These are phyloP conservation scores for Leccinum sublutescens DNA, from an alignment of 768 basidiomycete species.

Conservation along the genomic window DNA sequence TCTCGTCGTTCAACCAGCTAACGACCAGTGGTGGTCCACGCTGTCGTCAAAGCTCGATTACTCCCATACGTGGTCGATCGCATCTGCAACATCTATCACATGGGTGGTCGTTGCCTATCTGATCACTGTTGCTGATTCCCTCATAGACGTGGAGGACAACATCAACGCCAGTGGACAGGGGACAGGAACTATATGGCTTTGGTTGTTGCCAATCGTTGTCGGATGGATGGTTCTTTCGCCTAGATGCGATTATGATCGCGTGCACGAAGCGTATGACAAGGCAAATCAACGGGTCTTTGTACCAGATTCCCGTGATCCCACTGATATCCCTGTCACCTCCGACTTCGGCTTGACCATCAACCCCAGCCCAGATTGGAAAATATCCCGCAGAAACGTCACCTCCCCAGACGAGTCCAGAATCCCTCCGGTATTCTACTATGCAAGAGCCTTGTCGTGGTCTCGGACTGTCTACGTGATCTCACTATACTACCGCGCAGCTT, in stretches of 20 bases:
- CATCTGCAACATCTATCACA: slow-evolving; percentile 38
- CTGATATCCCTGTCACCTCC: background rate
- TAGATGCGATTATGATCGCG: slow-evolving; percentile 35
- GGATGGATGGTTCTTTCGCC: slow-evolving; percentile 44
- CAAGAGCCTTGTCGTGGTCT: slow-evolving; percentile 23
- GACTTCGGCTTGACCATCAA: slow-evolving; percentile 21
- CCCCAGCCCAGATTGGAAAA: slow-evolving; percentile 4
- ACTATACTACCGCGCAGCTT: slow-evolving; percentile 19
- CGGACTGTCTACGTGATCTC: slow-evolving; percentile 17
- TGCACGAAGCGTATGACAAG: slow-evolving; percentile 20
- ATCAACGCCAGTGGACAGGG: slow-evolving; percentile 38
- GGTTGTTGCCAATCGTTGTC: slow-evolving; percentile 41
- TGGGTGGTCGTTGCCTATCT: slow-evolving; percentile 47
- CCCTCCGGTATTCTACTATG: slow-evolving; percentile 28
- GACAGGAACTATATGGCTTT: slow-evolving; percentile 43
- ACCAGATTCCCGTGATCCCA: background rate
- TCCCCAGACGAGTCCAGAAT: slow-evolving; percentile 27
- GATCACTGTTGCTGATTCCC: slow-evolving; percentile 17
- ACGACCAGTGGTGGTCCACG: slow-evolving; percentile 43
- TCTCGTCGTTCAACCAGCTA: slow-evolving; percentile 42
- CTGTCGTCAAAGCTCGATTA: slow-evolving; percentile 36
- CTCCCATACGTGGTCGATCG: slow-evolving; percentile 40
- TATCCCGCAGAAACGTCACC: background rate
- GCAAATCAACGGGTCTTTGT: slow-evolving; percentile 13
- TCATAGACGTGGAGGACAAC: slow-evolving; percentile 14